phyloP scores from a whole-genome alignment of 2,329 filamentous ascomycete species.

The Ophiostoma triangulosporum region DNA sequence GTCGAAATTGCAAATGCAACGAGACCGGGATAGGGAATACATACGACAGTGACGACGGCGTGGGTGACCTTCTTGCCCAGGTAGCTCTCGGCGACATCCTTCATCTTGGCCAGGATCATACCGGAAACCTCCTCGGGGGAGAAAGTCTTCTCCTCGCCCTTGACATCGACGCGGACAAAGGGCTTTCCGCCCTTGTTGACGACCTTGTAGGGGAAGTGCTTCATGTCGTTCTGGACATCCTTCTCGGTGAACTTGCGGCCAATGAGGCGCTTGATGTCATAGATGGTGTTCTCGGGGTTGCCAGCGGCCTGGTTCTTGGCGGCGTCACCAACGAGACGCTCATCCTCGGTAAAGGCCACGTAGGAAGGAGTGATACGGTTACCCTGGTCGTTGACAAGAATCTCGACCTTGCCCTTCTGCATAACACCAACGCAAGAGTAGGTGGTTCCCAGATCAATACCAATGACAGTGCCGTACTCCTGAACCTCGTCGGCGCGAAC shows the following conservation, averaged over 20 bases:
- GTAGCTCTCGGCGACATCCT: slow-evolving; percentile 57
- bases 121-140: slow-evolving; percentile 48
- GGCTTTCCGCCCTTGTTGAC: slow-evolving; percentile 84
- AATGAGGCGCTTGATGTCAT: slow-evolving; percentile 76
- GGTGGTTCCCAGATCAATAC: too few species aligned
- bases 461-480: slow-evolving; percentile 78
- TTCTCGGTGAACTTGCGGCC: slow-evolving; percentile 72
- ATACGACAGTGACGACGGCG: slow-evolving; percentile 70
- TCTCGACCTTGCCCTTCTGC: slow-evolving; percentile 90
- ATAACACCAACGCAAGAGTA: slow-evolving; percentile 88
- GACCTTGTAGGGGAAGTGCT: slow-evolving; percentile 98
- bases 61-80: slow-evolving; percentile 73
- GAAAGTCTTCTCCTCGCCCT: slow-evolving; percentile 41
- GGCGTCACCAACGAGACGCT: slow-evolving; percentile 92
- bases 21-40: not conserved
- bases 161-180: slow-evolving; percentile 57
- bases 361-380: slow-evolving; percentile 93
- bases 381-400: slow-evolving; percentile 88
- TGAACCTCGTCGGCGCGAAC: slow-evolving; percentile 62
- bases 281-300: slow-evolving; percentile 66
- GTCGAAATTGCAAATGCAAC: not conserved
- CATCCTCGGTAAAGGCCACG: slow-evolving; percentile 92
- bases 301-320: slow-evolving; percentile 88
- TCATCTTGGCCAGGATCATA: slow-evolving; percentile 51
- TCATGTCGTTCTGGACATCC: slow-evolving; percentile 83